These are phyloP conservation scores for Prunella vulgaris DNA, from an alignment of 257 asterid species.

Conservation along the genomic window DNA sequence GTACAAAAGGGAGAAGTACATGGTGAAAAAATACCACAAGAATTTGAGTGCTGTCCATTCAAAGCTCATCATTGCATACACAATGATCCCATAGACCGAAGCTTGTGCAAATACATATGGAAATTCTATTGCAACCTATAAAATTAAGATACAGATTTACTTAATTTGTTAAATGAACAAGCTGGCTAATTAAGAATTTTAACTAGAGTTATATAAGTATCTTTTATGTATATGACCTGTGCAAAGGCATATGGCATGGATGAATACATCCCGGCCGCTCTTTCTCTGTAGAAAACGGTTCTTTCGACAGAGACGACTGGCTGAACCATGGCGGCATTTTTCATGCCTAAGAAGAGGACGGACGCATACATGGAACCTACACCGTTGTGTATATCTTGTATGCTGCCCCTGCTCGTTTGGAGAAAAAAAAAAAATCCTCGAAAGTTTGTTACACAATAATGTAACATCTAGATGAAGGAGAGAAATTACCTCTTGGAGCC, in stretches of 20 bases:
- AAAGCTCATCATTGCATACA: constrained; percentile 46
- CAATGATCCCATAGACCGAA: constrained; percentile 21
- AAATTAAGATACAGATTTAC: not conserved
- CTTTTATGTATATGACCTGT: constrained; percentile 26
- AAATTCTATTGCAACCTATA: constrained; percentile 43
- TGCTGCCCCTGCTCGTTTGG: constrained; percentile 25
- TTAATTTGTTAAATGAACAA: not conserved
- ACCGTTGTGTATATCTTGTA: constrained; percentile 30
- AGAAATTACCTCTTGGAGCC: constrained; percentile 41
- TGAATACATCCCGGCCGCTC: constrained; percentile 63
- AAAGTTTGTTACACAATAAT: not conserved
- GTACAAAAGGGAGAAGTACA: constrained; percentile 38
- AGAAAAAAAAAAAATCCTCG: not conserved
- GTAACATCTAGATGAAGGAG: not conserved
- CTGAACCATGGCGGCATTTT: constrained; percentile 27
- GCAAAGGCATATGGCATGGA: constrained; percentile 51
- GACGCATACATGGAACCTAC: constrained; percentile 36
- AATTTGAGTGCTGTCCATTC: constrained; percentile 44
- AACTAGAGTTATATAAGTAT: too few relatives aligned
- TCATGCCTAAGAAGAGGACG: constrained; percentile 40
- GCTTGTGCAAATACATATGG: constrained; percentile 47
- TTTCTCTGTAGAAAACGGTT: constrained; percentile 48
- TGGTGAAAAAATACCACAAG: constrained; percentile 41
- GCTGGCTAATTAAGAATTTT: not conserved
- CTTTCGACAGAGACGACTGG: constrained; percentile 46